Percentiles rank a stretch among this genome's conserved stretches.
These are phyloP conservation scores for Didymella exigua DNA, from an alignment of 2,329 filamentous ascomycete genomes.

Conservation along the genomic window DNA sequence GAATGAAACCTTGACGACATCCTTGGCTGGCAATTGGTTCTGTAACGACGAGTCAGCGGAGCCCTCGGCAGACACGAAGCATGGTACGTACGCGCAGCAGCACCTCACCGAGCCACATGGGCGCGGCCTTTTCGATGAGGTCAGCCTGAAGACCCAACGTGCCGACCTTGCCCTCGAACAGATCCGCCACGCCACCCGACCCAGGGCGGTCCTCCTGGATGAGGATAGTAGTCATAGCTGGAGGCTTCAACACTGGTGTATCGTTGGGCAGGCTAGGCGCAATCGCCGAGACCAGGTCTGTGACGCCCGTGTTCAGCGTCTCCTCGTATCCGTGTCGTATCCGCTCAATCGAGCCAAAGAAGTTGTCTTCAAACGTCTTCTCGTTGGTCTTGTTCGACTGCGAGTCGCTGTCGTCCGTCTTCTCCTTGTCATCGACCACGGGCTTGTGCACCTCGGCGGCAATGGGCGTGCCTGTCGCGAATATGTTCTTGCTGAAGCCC, in stretches of 20 bases:
- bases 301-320: slow-evolving; percentile 59
- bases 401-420: slow-evolving; percentile 66
- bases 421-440: slow-evolving; percentile 78
- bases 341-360: slow-evolving; percentile 73
- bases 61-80: not conserved
- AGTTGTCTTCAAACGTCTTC: slow-evolving; percentile 76
- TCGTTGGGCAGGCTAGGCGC: slow-evolving; percentile 73
- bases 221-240: slow-evolving; percentile 65
- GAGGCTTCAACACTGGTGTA: slow-evolving; percentile 76
- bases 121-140: slow-evolving; percentile 81
- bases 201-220: slow-evolving; percentile 70
- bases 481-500: slow-evolving; percentile 83
- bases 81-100: slow-evolving; percentile 66
- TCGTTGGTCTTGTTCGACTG: slow-evolving; percentile 66
- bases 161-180: slow-evolving; percentile 88
- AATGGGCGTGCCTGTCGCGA: slow-evolving; percentile 65
- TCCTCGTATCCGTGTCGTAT: slow-evolving; percentile 76
- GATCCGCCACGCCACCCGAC: slow-evolving; percentile 72
- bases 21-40: slow-evolving; percentile 83
- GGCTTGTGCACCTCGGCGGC: slow-evolving; percentile 72
- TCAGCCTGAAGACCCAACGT: slow-evolving; percentile 78
- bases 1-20: slow-evolving; percentile 96
- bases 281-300: slow-evolving; percentile 65
- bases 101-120: slow-evolving; percentile 91
- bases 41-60: slow-evolving; percentile 42